Base-by-base conservation (phyloP, 2,329 filamentous ascomycete species). In the Neonectria magnoliae region DNA sequence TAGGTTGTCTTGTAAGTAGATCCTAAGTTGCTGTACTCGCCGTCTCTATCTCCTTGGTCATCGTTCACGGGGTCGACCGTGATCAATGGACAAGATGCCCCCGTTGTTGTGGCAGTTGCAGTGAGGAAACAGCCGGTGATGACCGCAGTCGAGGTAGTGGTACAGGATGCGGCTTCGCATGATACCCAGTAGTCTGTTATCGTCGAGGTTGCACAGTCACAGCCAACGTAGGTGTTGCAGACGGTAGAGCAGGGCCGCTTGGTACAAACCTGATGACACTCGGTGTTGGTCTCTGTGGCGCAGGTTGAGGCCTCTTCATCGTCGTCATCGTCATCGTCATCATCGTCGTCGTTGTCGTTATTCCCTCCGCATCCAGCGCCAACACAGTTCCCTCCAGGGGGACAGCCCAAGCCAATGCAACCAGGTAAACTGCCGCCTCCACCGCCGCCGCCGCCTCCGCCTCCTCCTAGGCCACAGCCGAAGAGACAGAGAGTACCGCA, bases 141-240 rank as follows among this genome's bases (percentile, higher is more conserved):
- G 27, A 66, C 8, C 27, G 64, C 38, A 10, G 55, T 56, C 0
- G 61, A 55, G 2, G 61, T 66, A 0, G 64, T 66, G 0, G 56
- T 64, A 25, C 61, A 66, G 8, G 61, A 64, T 2, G 51, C 36
- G 11, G 61, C 55, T 1, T 57, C 14, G 25, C 61, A 66, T 5
- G 51, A 66, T 60, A 66, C 61, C 64, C 64, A 66, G 6, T 66
- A 64, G 41, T 66, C 61, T 41, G 61, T 64, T 13, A 60, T 51
- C 16, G n/a, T 16, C 2, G 64, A 64, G 2, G 64, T 66, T 8
- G 60, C 60, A 5, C 61, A 64, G 45, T 66, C 64, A 38, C 60
- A 66, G 25, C 64, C 61, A 2, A 64, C 31, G 10, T 64, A 66
- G 4, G 64, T 64, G 22, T 66, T 66, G 56, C 61, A 66, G 1